A percentile compares a stretch with the other conserved stretches of the same genome.
phyloP scores from a whole-genome alignment of 257 asterid genomes.

The Cynanchum wilfordii region DNA sequence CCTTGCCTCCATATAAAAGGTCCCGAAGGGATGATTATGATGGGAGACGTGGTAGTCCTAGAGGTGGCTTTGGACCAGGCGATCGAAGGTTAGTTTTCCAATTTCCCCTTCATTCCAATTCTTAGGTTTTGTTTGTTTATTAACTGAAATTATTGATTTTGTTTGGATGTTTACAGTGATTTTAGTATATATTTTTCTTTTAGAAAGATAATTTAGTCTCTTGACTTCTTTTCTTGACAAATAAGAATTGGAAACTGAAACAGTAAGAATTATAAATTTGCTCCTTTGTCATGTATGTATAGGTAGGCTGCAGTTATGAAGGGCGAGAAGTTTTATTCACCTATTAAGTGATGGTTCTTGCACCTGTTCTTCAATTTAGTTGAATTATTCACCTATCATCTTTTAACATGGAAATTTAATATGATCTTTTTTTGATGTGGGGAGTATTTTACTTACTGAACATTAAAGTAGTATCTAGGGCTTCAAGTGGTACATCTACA shows the following conservation, averaged over 20 bases:
- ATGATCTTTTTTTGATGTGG: not conserved
- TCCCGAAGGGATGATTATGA: constrained; percentile 74
- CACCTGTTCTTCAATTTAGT: not conserved
- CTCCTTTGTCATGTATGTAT: not conserved
- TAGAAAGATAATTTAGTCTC: too few relatives aligned
- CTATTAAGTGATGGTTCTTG: not conserved
- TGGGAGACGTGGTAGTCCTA: constrained; percentile 86
- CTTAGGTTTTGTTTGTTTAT: not conserved
- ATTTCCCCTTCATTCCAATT: not conserved
- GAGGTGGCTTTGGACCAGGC: constrained; percentile 82
- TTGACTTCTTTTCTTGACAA: too few relatives aligned
- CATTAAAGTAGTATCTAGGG: not conserved
- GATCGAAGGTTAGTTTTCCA: constrained; percentile 62
- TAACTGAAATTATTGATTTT: not conserved
- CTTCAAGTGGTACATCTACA: not conserved
- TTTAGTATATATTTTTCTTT: too few relatives aligned
- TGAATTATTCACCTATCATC: not conserved
- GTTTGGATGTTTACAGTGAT: not conserved
- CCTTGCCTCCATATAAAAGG: constrained; percentile 56
- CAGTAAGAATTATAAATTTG: too few relatives aligned
- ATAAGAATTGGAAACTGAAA: not conserved
- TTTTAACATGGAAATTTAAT: not conserved
- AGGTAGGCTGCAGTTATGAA: not conserved
- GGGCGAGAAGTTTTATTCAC: not conserved
- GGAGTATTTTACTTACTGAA: not conserved